Evolutionary conservation across 257 asterid genomes (phyloP), one percentile per base, ranked within the genome.

Genomic region (Petunia axillaris): DNA sequence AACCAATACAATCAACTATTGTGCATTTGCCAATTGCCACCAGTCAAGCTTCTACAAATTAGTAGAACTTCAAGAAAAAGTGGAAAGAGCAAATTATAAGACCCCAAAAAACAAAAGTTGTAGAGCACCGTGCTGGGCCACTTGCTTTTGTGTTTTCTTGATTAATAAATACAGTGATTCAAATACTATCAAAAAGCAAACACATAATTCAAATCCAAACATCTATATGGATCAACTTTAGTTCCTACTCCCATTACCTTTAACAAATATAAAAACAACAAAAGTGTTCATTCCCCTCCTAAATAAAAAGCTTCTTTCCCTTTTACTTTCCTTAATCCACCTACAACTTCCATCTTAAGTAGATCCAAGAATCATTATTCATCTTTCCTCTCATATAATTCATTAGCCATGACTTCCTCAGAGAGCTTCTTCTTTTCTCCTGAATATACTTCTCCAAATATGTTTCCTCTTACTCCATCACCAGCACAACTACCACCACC

Each of bases 281-380:
- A 37, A 5, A 60, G 82, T 91, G 83, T 73, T 91, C 93, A 89
- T 86, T 86, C 58, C 71, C 39, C 71, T 65, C 79, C 78, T 68
- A 82, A 84, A 74, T 87, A 85, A 85, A 90, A 90, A 89, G 90
- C 85, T 70, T 84, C 85, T 80, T 79, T 87, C 85, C 81, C 57
- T 73, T 70, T n/a, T 85, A 64, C 88, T 83, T 79, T 80, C 84
- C 85, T 65, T 78, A 77, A 85, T 85, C 88, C 88, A 79, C 85
- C 81, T 74, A 82, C 82, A 38, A 43, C 77, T 7, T 8, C 64
- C 40, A 14, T 48, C 8, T 43, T 88, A 85, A 89, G 84, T 74
- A 41, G 71, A 68, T 50, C 57, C 80, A 66, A 78, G 73, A 80
- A 76, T 57, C 86, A 81, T 80, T 81, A 77, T 66, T 77, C 70